Evolutionary conservation across 495 filamentous ascomycete genomes (phyloP).

Genomic region (Paragyromitra xinjiangensis): DNA sequence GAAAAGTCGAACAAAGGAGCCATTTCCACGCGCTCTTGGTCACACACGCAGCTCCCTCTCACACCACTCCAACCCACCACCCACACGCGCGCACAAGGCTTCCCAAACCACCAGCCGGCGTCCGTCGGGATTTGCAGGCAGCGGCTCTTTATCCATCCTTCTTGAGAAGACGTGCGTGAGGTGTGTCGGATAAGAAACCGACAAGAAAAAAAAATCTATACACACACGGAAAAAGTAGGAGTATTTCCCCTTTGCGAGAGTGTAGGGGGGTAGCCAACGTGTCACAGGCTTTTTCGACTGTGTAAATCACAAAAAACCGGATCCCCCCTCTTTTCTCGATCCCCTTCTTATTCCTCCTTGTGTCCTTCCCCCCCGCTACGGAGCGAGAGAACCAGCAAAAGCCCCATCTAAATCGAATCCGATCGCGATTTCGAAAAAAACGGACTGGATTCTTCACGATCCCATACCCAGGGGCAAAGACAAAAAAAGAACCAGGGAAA

Average conservation of each 20-base stretch:
- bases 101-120: slow-evolving; percentile 39
- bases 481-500: slow-evolving; percentile 44
- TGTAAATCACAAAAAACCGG: slow-evolving; percentile 44
- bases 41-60: slow-evolving; percentile 27
- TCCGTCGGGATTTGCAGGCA: slow-evolving; percentile 51
- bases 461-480: slow-evolving; percentile 24
- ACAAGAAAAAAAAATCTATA: slow-evolving; percentile 44
- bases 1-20: slow-evolving; percentile 50
- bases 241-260: slow-evolving; percentile 32
- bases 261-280: slow-evolving; percentile 45
- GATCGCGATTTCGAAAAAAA: slow-evolving; percentile 45
- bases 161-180: slow-evolving; percentile 34
- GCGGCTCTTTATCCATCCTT: slow-evolving; percentile 52
- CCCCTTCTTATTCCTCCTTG: slow-evolving; percentile 43
- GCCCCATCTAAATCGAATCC: slow-evolving; percentile 39
- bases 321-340: slow-evolving; percentile 52
- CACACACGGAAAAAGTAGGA: slow-evolving; percentile 44
- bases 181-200: slow-evolving; percentile 54
- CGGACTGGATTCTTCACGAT: slow-evolving; percentile 38
- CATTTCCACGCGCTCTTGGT: slow-evolving; percentile 31
- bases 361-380: slow-evolving; percentile 28
- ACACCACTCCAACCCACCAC: slow-evolving; percentile 39
- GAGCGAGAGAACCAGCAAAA: slow-evolving; percentile 36
- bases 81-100: slow-evolving; percentile 29
- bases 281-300: slow-evolving; percentile 50